Base-by-base conservation (phyloP, 768 basidiomycete genomes). In the Kwoniella pini region DNA sequence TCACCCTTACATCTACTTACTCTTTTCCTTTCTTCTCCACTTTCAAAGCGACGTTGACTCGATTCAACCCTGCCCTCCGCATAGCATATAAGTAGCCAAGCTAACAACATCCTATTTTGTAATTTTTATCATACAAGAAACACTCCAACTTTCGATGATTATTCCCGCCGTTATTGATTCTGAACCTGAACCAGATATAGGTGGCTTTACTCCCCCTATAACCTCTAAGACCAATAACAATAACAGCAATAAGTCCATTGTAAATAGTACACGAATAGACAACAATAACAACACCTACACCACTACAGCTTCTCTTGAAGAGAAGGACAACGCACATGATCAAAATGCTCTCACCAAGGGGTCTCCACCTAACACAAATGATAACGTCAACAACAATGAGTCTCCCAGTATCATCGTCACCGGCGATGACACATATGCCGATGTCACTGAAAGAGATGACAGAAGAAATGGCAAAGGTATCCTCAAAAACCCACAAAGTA, bases 141-240 rank as follows among this genome's bases (percentile, higher is more conserved):
- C 49, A 40, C 39, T 22, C 46, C 13, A 36, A n/a, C 59, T 22
- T 54, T 64, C 60, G 59, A 68, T 68, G 67, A 60, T 58, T 53
- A 49, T 46, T 54, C 38, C 67, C 52, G 42, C 62, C n/a, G 43
- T 62, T n/a, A 17, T 60, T 31, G 63, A 64, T 22, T 39, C 63
- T 40, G 67, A 68, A 39, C 67, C 67, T n/a, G 67, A 68, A 60
- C 67, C 67, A 24, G 67, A 68, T 68, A 61, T 68, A 64, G 62
- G 54, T 44, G 63, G 59, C 57, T 54, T 52, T 62, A 58, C 45
- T 39, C 46, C 46, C 46, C 43, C 52, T 33, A 57, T 44, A 30
- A 48, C 4, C 26, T 43, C 12, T 53, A 67, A 28, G 28, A 56
- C 3, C 42, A 54, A 46, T 42, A 36, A 13, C 15, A 43, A 24